phyloP scores from a whole-genome alignment of 1,284 basidiomycete genomes.

The Fomitiporia mediterranea region DNA sequence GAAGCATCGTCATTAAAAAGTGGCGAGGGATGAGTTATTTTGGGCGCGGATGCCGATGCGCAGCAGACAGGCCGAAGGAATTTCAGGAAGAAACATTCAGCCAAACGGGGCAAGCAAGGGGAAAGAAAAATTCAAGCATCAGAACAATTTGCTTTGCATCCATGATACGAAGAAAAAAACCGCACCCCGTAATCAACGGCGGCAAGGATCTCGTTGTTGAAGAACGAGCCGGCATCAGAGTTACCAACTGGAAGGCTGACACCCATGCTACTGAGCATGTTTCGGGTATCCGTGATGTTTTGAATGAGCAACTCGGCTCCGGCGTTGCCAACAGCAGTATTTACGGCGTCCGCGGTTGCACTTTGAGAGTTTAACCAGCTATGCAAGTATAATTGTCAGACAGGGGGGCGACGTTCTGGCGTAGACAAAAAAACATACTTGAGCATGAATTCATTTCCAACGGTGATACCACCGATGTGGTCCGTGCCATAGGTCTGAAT shows the following conservation, averaged over 20 bases:
- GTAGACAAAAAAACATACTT: conserved; percentile 43
- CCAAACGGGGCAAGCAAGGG: conserved; percentile 2
- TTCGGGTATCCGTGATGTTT: conserved; percentile 63
- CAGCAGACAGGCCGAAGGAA: conserved; percentile 6
- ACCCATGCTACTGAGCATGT: conserved; percentile 46
- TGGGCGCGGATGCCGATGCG: conserved; percentile 7
- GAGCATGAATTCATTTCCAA: conserved; percentile 82
- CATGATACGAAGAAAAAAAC: conserved; percentile 19
- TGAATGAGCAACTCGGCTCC: conserved; percentile 46
- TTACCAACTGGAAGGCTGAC: conserved; percentile 76
- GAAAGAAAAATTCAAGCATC: neutral
- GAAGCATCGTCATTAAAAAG: neutral
- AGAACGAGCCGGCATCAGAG: conserved; percentile 85
- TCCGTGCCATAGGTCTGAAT: conserved; percentile 76
- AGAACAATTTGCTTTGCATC: neutral
- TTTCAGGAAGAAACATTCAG: neutral
- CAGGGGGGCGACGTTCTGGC: neutral
- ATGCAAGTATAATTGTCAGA: neutral
- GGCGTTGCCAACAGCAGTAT: conserved; percentile 50
- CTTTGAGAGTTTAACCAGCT: conserved; percentile 53
- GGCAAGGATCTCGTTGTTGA: conserved; percentile 66
- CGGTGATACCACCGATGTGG: conserved; percentile 76
- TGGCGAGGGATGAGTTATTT: neutral
- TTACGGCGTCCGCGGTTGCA: conserved; percentile 34
- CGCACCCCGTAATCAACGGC: conserved; percentile 73